A percentile compares a stretch with the other conserved stretches of the same genome.
Evolutionary conservation across 208 protist genomes (phyloP).

Genomic region (Histomonas meleagridis): DNA sequence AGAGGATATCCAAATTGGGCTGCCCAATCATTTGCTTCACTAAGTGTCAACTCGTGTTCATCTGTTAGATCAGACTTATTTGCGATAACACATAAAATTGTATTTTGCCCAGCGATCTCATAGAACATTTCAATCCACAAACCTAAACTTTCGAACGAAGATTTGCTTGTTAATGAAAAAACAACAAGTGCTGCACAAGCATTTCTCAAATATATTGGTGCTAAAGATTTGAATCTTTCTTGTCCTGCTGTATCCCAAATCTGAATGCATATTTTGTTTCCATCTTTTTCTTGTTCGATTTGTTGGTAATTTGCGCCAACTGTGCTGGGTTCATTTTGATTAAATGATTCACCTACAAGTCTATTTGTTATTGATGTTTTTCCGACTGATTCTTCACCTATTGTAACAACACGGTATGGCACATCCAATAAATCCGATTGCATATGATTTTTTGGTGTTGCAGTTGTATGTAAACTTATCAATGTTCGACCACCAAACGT

Average conservation of each 20-base stretch:
- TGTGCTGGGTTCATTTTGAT: background rate
- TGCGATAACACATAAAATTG: background rate
- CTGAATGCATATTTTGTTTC: background rate
- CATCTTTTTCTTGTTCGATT: background rate
- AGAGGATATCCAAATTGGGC: background rate
- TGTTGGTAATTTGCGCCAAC: constrained; percentile 12
- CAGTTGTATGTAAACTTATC: no score
- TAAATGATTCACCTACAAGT: background rate
- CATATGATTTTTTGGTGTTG: no score
- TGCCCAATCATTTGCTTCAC: background rate
- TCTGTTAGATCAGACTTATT: background rate
- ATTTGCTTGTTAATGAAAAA: background rate
- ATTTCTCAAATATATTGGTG: background rate
- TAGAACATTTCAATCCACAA: background rate
- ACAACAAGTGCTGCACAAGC: background rate
- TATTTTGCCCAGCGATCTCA: background rate
- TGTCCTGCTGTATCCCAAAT: constrained; percentile 24
- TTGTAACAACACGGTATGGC: constrained; percentile 28
- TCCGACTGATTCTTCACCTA: constrained; percentile 24
- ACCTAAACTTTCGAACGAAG: background rate
- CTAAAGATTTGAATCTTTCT: background rate
- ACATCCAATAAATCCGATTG: no score
- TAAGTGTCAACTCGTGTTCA: background rate
- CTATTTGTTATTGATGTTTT: background rate
- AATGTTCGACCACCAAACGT: no score